Evolutionary conservation across 2,329 filamentous ascomycete species (phyloP), one percentile per base, ranked within the genome.

Genomic region (Periglandula ipomoeae): DNA sequence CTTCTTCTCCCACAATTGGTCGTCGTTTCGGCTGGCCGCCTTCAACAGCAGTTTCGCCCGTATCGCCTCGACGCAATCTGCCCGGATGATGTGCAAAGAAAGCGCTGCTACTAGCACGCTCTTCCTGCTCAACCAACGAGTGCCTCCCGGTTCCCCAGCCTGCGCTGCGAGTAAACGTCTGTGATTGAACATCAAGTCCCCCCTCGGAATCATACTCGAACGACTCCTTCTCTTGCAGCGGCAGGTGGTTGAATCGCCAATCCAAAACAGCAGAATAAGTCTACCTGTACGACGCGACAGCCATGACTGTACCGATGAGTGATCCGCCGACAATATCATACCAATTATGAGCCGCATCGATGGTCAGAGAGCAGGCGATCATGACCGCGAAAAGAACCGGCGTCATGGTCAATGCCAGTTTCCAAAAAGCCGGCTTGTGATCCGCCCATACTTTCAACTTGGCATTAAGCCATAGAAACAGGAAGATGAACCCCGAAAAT

Each of bases 361-460:
- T 78, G 1, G 78, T 82, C 7, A 87, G 66, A 0, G 76, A 72
- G 15, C 81, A 79, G 5, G 74, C 78, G 23, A 85, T 78, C 3
- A 85, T 62, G 1, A 70, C 67, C 1, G 82, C 81, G 1, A 71
- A 77, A 0, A 87, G 70, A 1, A 87, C 62, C 0, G 84, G 84
- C 0, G 74, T 61, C 53, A 79, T 76, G 3, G 78, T 68, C 9
- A 73, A 70, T 4, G 77, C 67, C 4, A 86, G 65, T 62, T 85
- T 86, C 82, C 82, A 87, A 63, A 84, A 75, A 0, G 77, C 71
- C 0, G 83, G 76, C 50, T 83, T 80, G 59, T 84, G 78, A 61
- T 85, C 81, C 19, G 75, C 70, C 67, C 78, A 85, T 45, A 85
- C 75, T 66, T 87, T 87, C 35, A 87, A 68, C 66, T 87, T 87